Base-by-base conservation (phyloP, 1,284 basidiomycete genomes). In the Apiotrichum porosum region DNA sequence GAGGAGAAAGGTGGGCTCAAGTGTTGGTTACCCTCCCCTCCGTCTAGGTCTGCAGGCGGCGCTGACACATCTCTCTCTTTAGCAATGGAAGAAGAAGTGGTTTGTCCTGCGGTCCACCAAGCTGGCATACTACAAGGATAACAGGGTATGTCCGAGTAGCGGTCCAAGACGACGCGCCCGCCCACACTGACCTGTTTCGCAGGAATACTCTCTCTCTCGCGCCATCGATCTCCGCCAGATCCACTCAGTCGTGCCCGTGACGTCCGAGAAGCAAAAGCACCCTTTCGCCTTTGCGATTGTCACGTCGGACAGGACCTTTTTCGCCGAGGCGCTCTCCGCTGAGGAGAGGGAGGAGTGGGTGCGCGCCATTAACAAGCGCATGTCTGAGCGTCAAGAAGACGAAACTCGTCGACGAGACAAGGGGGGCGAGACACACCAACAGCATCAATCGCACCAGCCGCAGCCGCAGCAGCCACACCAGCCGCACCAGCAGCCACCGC, bases 81-180 rank as follows among this genome's bases (percentile, higher is more conserved):
- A 47, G 51, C 28, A 44, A 18, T 98, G 94, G 94, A 97, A 97
- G 79, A 93, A 93, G 76, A 82, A 94, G 31, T 98, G 94, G 94
- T 98, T 97, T 62, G 95, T 98, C 0, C 76, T 98, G 51, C 82
- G 94, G 14, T 82, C 88, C 0, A 87, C 86, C 15, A 89, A 93
- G 70, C 76, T 99, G 41, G 91, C 91, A 13, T 97, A 95, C 75
- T 98, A 98, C 83, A 97, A 97, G 78, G 92, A 84, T 49, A 85
- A 88, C 42, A 76, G 77, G 68, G 77, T 77, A 39, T 43, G 71
- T 46, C n/a, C n/a, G n/a, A n/a, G n/a, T n/a, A 3, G 4, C 30
- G 8, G 26, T 6, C 26, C 26, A 28, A 28, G n/a, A n/a, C n/a
- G n/a, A 13, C 12, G 18, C 14, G n/a, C 35, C 18, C 8, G 35